Evolutionary conservation across 2,329 filamentous ascomycete species (phyloP).

Genomic region (Chaetomiaceae sp.): DNA sequence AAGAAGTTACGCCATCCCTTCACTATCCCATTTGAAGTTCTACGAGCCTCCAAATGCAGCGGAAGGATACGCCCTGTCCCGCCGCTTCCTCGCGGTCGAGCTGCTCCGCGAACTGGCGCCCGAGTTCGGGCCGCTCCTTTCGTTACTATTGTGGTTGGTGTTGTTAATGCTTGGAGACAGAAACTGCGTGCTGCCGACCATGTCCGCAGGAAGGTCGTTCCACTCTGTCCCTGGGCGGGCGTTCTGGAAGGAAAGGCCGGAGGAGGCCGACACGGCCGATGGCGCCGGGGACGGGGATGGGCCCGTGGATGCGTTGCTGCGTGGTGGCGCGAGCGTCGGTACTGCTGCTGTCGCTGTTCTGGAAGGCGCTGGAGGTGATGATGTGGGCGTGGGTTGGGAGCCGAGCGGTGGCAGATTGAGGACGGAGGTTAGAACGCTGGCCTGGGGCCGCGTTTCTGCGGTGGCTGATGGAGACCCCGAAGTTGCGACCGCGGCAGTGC

Average conservation of each 20-base stretch:
- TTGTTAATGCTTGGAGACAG: not conserved
- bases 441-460: not conserved
- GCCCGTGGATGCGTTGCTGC: constrained; percentile 3
- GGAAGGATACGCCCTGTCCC: constrained; percentile 55
- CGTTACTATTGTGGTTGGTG: not conserved
- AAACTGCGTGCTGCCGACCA: constrained; percentile 33
- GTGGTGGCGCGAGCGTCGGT: not conserved
- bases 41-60: constrained; percentile 49
- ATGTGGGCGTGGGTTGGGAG: constrained; percentile 3
- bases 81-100: constrained; percentile 49
- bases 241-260: constrained; percentile 50
- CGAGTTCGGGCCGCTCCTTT: constrained; percentile 29
- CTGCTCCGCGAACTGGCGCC: constrained; percentile 51
- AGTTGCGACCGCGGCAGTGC: no score
- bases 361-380: constrained; percentile 7
- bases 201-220: constrained; percentile 60
- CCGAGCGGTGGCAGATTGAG: constrained; percentile 20
- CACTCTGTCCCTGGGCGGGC: constrained; percentile 54
- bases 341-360: constrained; percentile 1
- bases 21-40: not conserved
- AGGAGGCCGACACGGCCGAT: constrained; percentile 17
- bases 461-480: no score
- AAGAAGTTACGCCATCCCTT: not conserved
- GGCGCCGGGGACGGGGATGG: constrained; percentile 3
- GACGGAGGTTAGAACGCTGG: constrained; percentile 16